Base-by-base conservation (phyloP, 441 rosid genomes). In the Rhodomyrtus psidioides region DNA sequence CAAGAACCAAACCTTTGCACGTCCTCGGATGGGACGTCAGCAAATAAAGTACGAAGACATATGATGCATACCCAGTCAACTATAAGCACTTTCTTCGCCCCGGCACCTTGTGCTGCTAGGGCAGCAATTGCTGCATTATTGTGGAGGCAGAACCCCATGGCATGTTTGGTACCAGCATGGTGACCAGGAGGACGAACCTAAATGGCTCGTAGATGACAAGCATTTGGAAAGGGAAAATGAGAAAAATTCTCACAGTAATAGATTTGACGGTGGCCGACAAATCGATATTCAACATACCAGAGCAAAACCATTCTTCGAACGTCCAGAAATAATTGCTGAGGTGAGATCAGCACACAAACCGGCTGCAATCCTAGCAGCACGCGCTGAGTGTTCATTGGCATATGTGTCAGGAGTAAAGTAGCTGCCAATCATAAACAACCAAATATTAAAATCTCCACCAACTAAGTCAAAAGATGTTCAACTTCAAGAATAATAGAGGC, bases 181-280 rank as follows among this genome's bases (percentile, higher is more conserved):
- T 97, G 99, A 60, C 99, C 99, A 5, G 99, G 99, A 82, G 99
- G 99, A 53, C 99, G 93, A 82, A 97, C 96, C 99, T 97, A 91
- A 88, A 39, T 81, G 85, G 88, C 79, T 88, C 55, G n/a, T 27
- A 58, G n/a, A 70, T 13, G 58, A 44, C 39, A 55, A 84, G 83
- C 54, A 42, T 57, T 75, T 53, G 82, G 42, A n/a, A 55, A 34
- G 75, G 62, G 82, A 55, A 58, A 84, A 42, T 30, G 49, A 55
- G 79, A 19, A 54, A 8, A 57, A 82, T 86, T 82, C 87, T 56
- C 10, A 16, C 24, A 30, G 56, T 42, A 30, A 82, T 82, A 6
- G 59, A 42, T 9, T 30, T 28, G 53, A 2, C 59, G 27, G 46
- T 15, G 59, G 46, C 84, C 5, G n/a, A 53, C 46, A 82, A 56